These are phyloP conservation scores for Lagerstroemia speciosa DNA, from an alignment of 345 rosid genomes.

Conservation along the genomic window DNA sequence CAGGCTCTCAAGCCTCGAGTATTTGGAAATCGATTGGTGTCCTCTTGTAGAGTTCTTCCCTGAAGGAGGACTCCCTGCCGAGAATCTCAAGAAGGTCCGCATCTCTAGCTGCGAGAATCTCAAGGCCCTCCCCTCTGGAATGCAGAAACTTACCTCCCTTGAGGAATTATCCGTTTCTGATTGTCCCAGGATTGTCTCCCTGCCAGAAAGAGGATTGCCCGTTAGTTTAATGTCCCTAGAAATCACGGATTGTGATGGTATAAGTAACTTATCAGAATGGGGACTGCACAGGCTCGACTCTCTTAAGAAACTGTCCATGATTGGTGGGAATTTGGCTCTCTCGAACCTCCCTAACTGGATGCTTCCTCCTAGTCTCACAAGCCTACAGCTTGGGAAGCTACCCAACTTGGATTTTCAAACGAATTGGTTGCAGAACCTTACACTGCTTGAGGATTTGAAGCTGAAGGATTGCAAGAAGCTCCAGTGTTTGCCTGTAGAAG, in stretches of 20 bases:
- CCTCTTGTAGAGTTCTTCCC: constrained; percentile 17
- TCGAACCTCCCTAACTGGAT: constrained; percentile 15
- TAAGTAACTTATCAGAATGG: constrained; percentile 10
- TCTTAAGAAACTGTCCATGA: constrained; percentile 9
- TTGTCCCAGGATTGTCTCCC: constrained; percentile 14
- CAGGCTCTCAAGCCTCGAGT: constrained; percentile 14
- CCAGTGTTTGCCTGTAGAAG: constrained; percentile 14
- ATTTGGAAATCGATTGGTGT: constrained; percentile 12
- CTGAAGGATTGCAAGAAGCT: constrained; percentile 18
- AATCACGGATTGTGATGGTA: constrained; percentile 13
- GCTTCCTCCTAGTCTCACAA: constrained; percentile 17
- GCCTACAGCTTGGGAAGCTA: constrained; percentile 10
- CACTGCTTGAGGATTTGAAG: constrained; percentile 13
- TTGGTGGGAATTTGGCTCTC: constrained; percentile 12
- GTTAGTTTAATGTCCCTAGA: constrained; percentile 13
- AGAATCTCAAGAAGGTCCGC: constrained; percentile 5
- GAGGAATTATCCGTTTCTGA: constrained; percentile 14
- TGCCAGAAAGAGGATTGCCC: constrained; percentile 22
- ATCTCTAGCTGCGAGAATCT: constrained; percentile 14
- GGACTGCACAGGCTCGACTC: constrained; percentile 11
- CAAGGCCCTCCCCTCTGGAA: constrained; percentile 10
- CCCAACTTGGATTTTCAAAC: constrained; percentile 14
- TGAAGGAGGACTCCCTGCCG: constrained; percentile 13
- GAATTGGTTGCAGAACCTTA: constrained; percentile 15
- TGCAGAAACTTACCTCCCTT: constrained; percentile 13